phyloP scores from a whole-genome alignment of 2,329 filamentous ascomycete genomes.

The Scedosporium aurantiacum region DNA sequence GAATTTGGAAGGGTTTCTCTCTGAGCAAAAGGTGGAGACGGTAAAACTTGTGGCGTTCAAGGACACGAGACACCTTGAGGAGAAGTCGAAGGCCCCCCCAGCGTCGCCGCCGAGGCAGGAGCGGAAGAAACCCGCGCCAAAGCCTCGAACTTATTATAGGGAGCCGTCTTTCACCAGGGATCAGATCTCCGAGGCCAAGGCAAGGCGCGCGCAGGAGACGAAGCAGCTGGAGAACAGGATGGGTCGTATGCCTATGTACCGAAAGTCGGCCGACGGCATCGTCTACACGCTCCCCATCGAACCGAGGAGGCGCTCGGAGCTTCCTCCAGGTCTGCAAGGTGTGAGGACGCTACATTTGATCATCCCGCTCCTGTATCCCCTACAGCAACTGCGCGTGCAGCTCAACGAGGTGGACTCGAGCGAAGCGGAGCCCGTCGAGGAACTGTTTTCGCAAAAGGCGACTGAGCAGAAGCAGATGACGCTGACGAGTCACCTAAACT shows the following conservation, averaged over 20 bases:
- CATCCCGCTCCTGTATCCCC: slow-evolving; percentile 60
- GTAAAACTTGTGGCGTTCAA: slow-evolving; percentile 55
- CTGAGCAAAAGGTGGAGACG: slow-evolving; percentile 59
- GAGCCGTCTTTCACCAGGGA: slow-evolving; percentile 43
- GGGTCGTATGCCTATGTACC: slow-evolving; percentile 54
- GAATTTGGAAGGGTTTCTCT: slow-evolving; percentile 58
- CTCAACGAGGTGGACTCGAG: slow-evolving; percentile 51
- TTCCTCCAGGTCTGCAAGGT: slow-evolving; percentile 49
- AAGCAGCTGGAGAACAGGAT: slow-evolving; percentile 67
- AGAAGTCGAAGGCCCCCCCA: background rate
- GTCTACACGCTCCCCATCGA: slow-evolving; percentile 62
- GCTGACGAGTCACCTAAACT: slow-evolving; percentile 66
- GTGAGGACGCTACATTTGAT: slow-evolving; percentile 56
- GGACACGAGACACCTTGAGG: slow-evolving; percentile 39
- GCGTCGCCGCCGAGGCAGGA: background rate
- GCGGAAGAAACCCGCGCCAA: background rate
- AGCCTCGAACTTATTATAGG: slow-evolving; percentile 21
- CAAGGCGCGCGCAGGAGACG: slow-evolving; percentile 52
- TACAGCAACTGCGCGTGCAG: slow-evolving; percentile 55
- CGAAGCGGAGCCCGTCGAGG: slow-evolving; percentile 53
- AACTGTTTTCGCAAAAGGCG: slow-evolving; percentile 50
- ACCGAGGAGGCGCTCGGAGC: slow-evolving; percentile 45
- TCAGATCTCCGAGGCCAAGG: slow-evolving; percentile 51
- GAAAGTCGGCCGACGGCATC: slow-evolving; percentile 57
- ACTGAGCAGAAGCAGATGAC: slow-evolving; percentile 46